Evolutionary conservation across 306 rosid genomes (phyloP).

Genomic region (Gastrolobium bilobum): DNA sequence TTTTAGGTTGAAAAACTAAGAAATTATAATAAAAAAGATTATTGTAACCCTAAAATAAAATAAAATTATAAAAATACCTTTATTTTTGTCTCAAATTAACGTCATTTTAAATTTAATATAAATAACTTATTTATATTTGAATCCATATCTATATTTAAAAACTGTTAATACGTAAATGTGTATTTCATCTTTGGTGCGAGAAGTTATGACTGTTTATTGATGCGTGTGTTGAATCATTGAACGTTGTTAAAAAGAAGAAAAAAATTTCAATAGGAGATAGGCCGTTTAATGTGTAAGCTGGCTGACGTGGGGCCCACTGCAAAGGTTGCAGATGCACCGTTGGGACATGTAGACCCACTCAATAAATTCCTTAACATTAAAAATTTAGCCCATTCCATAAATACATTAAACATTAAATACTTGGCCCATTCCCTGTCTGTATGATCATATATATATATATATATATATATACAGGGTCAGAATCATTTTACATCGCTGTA

Average conservation of each 20-base stretch:
- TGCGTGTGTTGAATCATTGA: not conserved
- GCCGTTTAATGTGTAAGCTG: slow-evolving; percentile 1
- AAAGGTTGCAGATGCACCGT: not conserved
- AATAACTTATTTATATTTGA: too few species aligned
- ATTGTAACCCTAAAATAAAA: too few species aligned
- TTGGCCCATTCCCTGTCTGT: slow-evolving; percentile 16
- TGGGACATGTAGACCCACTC: slow-evolving; percentile 30
- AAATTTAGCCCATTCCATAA: slow-evolving; percentile 23
- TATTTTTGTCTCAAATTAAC: too few species aligned
- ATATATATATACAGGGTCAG: too few species aligned
- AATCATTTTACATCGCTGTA: too few species aligned
- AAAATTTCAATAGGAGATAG: not conserved
- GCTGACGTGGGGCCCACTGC: slow-evolving; percentile 36
- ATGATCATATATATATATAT: not conserved
- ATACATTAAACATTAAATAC: not conserved
- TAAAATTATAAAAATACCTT: too few species aligned
- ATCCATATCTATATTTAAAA: too few species aligned
- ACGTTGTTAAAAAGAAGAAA: not conserved
- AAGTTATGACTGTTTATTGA: not conserved
- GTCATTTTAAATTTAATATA: too few species aligned
- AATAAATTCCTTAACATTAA: not conserved
- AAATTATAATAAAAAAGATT: too few species aligned
- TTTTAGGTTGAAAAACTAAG: too few species aligned
- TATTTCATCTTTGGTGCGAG: too few species aligned
- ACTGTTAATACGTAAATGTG: too few species aligned